These are phyloP conservation scores for Ophiocordyceps unilateralis DNA, from an alignment of 2,329 filamentous ascomycete genomes.

Conservation along the genomic window DNA sequence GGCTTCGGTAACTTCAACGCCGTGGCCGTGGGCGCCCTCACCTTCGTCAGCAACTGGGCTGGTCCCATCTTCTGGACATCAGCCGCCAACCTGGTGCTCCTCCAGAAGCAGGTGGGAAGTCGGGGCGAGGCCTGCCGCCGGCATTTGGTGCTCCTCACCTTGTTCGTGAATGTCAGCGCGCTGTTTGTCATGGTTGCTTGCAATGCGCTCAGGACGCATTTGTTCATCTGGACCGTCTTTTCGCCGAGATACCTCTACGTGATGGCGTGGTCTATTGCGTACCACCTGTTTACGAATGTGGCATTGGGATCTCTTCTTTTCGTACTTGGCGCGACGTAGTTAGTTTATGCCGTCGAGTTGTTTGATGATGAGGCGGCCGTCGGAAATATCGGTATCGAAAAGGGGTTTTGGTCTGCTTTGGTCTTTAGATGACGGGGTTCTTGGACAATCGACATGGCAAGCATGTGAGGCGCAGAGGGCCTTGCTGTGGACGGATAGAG, in stretches of 20 bases:
- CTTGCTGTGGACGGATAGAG: too few species aligned
- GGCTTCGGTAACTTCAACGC: slow-evolving; percentile 71
- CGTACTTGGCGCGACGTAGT: slow-evolving; percentile 24
- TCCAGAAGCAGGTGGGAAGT: slow-evolving; percentile 18
- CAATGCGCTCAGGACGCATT: slow-evolving; percentile 63
- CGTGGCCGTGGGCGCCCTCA: slow-evolving; percentile 62
- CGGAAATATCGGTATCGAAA: too few species aligned
- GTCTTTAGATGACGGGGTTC: too few species aligned
- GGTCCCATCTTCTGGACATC: slow-evolving; percentile 77
- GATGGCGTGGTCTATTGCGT: slow-evolving; percentile 71
- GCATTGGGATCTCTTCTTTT: slow-evolving; percentile 41
- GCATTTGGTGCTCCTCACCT: slow-evolving; percentile 49
- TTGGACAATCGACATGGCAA: too few species aligned
- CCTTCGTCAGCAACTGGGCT: slow-evolving; percentile 83
- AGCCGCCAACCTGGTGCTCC: slow-evolving; percentile 41
- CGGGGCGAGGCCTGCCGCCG: slow-evolving; percentile 17
- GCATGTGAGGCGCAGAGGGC: too few species aligned
- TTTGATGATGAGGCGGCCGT: too few species aligned
- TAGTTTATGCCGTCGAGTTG: too few species aligned
- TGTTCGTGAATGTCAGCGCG: slow-evolving; percentile 49
- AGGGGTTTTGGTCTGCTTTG: too few species aligned
- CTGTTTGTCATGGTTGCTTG: slow-evolving; percentile 78
- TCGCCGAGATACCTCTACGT: slow-evolving; percentile 91
- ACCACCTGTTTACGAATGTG: slow-evolving; percentile 62
- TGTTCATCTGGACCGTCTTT: slow-evolving; percentile 99